A percentile compares a stretch with the other conserved stretches of the same genome.
These are phyloP conservation scores for Boletus sp. DNA, from an alignment of 1,284 basidiomycete species.

Conservation along the genomic window DNA sequence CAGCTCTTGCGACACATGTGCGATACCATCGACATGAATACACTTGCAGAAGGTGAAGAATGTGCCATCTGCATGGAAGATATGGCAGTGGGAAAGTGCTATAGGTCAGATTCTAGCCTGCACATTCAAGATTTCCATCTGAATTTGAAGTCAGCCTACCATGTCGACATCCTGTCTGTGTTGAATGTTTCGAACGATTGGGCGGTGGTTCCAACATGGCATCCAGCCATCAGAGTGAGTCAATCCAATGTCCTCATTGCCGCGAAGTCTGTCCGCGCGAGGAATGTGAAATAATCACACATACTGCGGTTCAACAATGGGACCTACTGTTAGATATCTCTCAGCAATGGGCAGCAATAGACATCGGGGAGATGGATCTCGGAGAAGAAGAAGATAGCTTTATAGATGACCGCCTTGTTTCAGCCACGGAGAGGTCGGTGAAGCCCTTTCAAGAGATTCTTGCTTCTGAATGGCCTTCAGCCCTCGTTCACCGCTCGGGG, in stretches of 20 bases:
- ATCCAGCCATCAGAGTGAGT: neutral
- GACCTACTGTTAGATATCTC: conserved; percentile 45
- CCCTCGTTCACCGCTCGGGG: neutral
- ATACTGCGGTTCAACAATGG: conserved; percentile 47
- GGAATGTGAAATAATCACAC: conserved; percentile 38
- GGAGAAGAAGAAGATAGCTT: conserved; percentile 9
- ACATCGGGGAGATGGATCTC: conserved; percentile 27
- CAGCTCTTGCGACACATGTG: conserved; percentile 44
- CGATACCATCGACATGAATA: conserved; percentile 38
- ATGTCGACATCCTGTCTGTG: conserved; percentile 19
- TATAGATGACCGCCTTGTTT: conserved; percentile 1
- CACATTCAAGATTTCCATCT: neutral
- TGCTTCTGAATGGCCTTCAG: conserved; percentile 14
- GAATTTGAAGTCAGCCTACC: conserved; percentile 7
- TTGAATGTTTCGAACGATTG: conserved; percentile 15
- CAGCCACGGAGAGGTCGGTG: conserved; percentile 11
- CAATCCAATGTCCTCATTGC: conserved; percentile 42
- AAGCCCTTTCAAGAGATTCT: neutral
- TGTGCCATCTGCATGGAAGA: conserved; percentile 43
- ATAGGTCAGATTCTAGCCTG: conserved; percentile 27
- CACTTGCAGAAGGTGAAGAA: conserved; percentile 42
- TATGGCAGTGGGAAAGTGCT: conserved; percentile 36
- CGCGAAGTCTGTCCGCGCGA: conserved; percentile 32
- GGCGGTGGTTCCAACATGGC: neutral
- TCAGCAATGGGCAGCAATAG: conserved; percentile 38